These are phyloP conservation scores for Penicillium manginii DNA, from an alignment of 495 filamentous ascomycete species.

Conservation along the genomic window DNA sequence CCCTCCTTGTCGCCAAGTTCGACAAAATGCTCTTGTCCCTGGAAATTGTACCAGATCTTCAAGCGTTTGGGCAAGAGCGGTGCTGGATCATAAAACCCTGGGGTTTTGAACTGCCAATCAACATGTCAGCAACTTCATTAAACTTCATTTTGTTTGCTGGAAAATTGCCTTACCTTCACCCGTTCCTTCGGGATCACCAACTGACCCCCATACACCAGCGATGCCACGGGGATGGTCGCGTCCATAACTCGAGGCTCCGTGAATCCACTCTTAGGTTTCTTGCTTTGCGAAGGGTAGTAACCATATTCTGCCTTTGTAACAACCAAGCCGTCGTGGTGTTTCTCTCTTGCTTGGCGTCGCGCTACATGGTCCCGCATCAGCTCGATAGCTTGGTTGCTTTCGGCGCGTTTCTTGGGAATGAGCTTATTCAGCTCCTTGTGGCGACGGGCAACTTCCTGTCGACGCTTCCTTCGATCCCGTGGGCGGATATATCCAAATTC, in stretches of 20 bases:
- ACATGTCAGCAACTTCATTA: conserved; percentile 15
- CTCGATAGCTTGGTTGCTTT: conserved; percentile 56
- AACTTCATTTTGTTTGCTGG: not conserved
- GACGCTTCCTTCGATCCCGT: conserved; percentile 39
- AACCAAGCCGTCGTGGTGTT: conserved; percentile 40
- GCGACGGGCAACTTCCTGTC: conserved; percentile 36
- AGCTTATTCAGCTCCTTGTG: conserved; percentile 46
- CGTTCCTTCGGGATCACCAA: conserved; percentile 46
- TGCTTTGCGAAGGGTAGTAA: conserved; percentile 34
- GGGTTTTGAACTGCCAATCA: conserved; percentile 47
- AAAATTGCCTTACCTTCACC: conserved; percentile 39
- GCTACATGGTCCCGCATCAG: conserved; percentile 56
- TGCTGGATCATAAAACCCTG: conserved; percentile 62
- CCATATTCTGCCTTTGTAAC: conserved; percentile 50
- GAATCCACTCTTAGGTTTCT: conserved; percentile 27
- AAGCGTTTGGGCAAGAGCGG: conserved; percentile 55
- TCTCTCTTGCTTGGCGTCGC: conserved; percentile 47
- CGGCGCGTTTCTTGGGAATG: conserved; percentile 46
- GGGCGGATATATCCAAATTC: conserved; percentile 53
- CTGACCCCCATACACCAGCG: conserved; percentile 51
- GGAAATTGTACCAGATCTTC: conserved; percentile 56
- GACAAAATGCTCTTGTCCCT: conserved; percentile 47
- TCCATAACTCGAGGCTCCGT: conserved; percentile 40
- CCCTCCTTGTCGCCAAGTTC: conserved; percentile 52
- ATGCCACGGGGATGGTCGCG: conserved; percentile 54